Percentiles rank a stretch among this genome's conserved stretches.
These are phyloP conservation scores for Erodium maritimum DNA, from an alignment of 345 rosid genomes.

Conservation along the genomic window DNA sequence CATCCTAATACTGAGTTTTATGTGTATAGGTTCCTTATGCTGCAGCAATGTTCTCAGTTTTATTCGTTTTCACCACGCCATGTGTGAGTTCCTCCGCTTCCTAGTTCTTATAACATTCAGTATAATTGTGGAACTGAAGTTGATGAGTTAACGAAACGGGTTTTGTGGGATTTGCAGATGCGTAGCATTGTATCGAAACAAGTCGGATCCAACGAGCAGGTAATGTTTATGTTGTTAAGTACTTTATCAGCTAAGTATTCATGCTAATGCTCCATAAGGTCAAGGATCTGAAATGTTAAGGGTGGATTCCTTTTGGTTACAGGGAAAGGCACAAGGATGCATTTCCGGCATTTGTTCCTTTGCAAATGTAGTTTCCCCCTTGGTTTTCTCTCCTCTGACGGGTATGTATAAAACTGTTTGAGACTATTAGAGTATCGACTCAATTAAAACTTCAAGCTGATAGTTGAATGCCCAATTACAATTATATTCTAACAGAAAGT, in stretches of 20 bases:
- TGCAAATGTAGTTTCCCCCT: slow-evolving; percentile 60
- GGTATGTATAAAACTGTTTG: slow-evolving; percentile 20
- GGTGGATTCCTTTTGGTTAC: slow-evolving; percentile 8
- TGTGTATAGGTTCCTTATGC: slow-evolving; percentile 79
- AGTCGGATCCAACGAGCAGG: slow-evolving; percentile 78
- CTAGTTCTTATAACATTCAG: neutral
- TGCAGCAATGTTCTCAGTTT: slow-evolving; percentile 48
- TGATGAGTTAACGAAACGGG: too few relatives aligned
- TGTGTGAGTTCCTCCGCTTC: slow-evolving; percentile 46
- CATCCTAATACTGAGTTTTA: slow-evolving; percentile 10
- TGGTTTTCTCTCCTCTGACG: slow-evolving; percentile 72
- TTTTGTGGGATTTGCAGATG: slow-evolving; percentile 28
- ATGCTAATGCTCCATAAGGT: neutral
- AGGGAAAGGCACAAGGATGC: slow-evolving; percentile 94
- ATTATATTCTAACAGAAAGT: too few relatives aligned
- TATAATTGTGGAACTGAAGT: too few relatives aligned
- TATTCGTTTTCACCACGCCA: slow-evolving; percentile 54
- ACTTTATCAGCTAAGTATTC: too few relatives aligned
- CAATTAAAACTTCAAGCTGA: neutral
- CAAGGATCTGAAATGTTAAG: too few relatives aligned
- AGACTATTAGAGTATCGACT: neutral
- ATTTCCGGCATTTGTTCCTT: slow-evolving; percentile 72
- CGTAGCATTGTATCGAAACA: slow-evolving; percentile 84
- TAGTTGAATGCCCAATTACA: too few relatives aligned
- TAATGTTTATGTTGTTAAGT: slow-evolving; percentile 9